Percentiles rank a stretch among this genome's conserved stretches.
Conservation (phyloP, 371 early-diverging fungal species). For the Syncephalastrum sp. region DNA sequence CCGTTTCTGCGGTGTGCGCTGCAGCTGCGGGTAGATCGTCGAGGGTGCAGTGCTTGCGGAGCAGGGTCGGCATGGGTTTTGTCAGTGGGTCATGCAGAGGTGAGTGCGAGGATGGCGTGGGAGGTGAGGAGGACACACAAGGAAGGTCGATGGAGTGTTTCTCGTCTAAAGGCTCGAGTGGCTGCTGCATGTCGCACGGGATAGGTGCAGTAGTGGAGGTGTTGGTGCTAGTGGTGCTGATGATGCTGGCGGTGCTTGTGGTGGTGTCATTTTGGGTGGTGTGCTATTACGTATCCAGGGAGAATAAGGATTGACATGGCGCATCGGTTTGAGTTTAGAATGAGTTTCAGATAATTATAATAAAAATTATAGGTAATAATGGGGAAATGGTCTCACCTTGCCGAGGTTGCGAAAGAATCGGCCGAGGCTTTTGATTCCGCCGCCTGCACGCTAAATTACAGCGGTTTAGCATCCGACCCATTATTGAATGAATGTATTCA, state of each 20-base stretch:
- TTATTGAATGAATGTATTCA: neutral
- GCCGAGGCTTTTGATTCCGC: slow-evolving; percentile 12
- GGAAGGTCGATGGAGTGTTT: no score
- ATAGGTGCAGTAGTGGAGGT: neutral
- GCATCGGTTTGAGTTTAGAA: neutral
- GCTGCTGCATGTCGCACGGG: no score
- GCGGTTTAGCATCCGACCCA: no score
- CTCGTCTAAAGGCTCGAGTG: no score
- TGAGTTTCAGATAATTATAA: no score
- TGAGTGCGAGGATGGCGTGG: no score
- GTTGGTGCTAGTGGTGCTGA: neutral
- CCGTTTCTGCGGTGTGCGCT: neutral
- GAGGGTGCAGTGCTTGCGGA: no score
- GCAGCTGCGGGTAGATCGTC: neutral
- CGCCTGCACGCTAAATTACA: no score
- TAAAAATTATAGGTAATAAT: neutral
- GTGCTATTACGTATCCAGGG: neutral
- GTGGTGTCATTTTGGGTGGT: neutral
- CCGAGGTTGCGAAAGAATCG: slow-evolving; percentile 12
- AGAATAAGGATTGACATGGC: neutral
- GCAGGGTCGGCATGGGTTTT: no score
- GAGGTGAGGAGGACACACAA: no score
- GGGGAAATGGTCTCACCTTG: slow-evolving; percentile 10
- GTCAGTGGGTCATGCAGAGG: no score
- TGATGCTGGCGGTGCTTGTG: no score